phyloP scores from a whole-genome alignment of 805 yeast genomes.

The Metschnikowia dekortorum region DNA sequence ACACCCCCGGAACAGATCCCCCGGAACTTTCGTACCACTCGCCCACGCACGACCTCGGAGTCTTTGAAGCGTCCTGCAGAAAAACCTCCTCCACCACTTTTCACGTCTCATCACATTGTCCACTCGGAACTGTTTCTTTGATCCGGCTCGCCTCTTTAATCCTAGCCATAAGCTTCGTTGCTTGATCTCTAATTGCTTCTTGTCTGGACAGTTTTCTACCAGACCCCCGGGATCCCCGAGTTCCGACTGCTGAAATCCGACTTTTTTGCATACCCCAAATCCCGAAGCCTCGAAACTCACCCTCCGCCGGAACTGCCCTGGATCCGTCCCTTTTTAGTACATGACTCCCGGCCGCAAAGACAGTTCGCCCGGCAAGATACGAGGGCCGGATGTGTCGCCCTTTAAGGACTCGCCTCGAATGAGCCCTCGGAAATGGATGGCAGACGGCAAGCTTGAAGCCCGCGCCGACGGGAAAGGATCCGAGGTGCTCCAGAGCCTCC shows the following conservation, averaged over 20 bases:
- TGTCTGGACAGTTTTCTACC: neutral
- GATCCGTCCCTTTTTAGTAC: neutral
- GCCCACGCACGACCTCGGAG: neutral
- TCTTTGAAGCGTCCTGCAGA: neutral
- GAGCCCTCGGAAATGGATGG: conserved; percentile 1
- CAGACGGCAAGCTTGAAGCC: neutral
- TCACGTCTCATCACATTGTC: neutral
- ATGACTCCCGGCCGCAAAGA: neutral
- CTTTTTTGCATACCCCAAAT: neutral
- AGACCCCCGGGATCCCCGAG: neutral
- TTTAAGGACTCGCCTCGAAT: neutral
- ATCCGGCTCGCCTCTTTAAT: neutral
- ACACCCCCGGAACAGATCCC: neutral
- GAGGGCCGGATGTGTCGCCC: neutral
- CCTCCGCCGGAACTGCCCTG: neutral
- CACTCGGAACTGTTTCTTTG: neutral
- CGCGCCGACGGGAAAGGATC: neutral
- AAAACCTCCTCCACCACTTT: neutral
- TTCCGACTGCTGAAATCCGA: neutral
- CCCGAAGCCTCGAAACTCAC: neutral
- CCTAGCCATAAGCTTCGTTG: neutral
- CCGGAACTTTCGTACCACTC: neutral
- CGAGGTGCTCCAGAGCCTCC: conserved; percentile 3
- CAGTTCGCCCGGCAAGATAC: neutral
- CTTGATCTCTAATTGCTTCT: neutral